Conservation (phyloP, 2,329 filamentous ascomycete species). For the Neoscytalidium dimidiatum region DNA sequence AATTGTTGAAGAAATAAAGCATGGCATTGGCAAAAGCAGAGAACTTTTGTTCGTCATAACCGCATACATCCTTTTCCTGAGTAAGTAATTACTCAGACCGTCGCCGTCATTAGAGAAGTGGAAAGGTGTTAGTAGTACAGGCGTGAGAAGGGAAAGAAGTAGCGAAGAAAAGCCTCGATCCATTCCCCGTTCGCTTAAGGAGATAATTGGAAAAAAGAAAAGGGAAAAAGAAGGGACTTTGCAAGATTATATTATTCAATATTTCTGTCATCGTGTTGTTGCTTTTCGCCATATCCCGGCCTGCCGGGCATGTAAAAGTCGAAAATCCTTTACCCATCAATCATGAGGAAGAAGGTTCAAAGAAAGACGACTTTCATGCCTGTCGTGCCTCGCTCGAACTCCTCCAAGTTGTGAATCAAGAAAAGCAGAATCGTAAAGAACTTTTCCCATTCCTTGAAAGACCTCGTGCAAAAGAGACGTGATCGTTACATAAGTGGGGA, state of each 20-base stretch:
- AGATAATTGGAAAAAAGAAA: background rate
- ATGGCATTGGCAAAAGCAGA: background rate
- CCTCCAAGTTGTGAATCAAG: constrained; percentile 17
- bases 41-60: constrained; percentile 6
- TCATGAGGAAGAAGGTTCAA: constrained; percentile 11
- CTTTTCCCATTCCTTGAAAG: constrained; percentile 19
- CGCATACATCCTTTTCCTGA: background rate
- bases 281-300: constrained; percentile 19
- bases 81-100: background rate
- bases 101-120: background rate
- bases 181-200: background rate
- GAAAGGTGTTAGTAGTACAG: constrained; percentile 10
- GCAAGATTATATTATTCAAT: constrained; percentile 19
- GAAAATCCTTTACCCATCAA: constrained; percentile 17
- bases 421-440: constrained; percentile 16
- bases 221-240: background rate
- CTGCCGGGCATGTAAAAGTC: constrained; percentile 18
- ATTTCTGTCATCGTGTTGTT: constrained; percentile 19
- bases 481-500: constrained; percentile 17
- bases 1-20: background rate
- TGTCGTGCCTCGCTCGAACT: constrained; percentile 19
- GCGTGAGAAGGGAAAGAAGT: background rate
- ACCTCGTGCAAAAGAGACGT: constrained; percentile 17
- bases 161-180: background rate
- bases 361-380: constrained; percentile 18